phyloP scores from a whole-genome alignment of 306 rosid species.

The Cucumis cinereus region DNA sequence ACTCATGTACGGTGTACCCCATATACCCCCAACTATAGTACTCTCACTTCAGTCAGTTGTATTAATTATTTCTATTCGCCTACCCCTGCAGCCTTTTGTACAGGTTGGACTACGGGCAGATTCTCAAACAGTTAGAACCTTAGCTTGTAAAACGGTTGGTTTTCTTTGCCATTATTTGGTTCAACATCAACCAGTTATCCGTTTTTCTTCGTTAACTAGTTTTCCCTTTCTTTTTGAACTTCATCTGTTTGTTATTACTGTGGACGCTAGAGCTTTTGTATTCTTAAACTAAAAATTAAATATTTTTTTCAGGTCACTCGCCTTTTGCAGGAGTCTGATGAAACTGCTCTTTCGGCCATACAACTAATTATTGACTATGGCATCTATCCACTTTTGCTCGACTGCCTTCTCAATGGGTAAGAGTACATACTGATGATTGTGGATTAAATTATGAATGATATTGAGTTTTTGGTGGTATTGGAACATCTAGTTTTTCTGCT shows the following conservation, averaged over 20 bases:
- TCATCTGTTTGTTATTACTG: neutral
- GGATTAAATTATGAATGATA: neutral
- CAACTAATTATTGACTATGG: constrained; percentile 38
- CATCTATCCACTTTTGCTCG: constrained; percentile 70
- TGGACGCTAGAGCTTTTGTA: neutral
- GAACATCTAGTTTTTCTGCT: neutral
- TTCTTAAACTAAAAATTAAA: neutral
- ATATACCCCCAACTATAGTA: no score
- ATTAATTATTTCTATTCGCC: neutral
- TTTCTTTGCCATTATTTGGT: neutral
- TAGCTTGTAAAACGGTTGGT: constrained; percentile 81
- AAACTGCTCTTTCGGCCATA: constrained; percentile 20
- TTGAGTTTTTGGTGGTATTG: neutral
- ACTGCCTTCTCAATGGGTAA: constrained; percentile 80
- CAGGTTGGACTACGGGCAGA: constrained; percentile 79
- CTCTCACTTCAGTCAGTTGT: neutral
- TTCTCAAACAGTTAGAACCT: constrained; percentile 60
- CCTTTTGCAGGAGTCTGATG: constrained; percentile 46
- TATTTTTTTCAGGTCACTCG: constrained; percentile 41
- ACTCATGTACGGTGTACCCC: no score
- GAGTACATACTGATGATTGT: constrained; percentile 3
- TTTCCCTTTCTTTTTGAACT: neutral
- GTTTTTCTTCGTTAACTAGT: neutral
- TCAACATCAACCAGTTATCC: neutral
- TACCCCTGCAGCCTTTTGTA: constrained; percentile 55